Evolutionary conservation across 2,329 filamentous ascomycete species (phyloP).

Genomic region (Thermomyces lanuginosus): DNA sequence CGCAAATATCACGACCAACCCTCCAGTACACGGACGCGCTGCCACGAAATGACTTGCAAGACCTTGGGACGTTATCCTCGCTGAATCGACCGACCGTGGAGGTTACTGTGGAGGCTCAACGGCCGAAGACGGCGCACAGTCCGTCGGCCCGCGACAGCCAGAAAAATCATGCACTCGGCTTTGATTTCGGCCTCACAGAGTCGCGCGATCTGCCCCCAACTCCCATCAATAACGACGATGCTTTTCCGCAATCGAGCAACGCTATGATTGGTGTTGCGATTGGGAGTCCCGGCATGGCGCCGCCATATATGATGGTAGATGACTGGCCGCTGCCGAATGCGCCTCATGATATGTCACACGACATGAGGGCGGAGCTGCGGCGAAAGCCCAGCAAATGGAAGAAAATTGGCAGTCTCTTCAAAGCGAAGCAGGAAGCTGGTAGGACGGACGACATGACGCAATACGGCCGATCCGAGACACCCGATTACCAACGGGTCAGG

Average conservation of each 20-base stretch:
- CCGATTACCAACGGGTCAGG: no score
- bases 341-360: slow-evolving; percentile 4
- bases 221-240: no score
- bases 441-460: slow-evolving; percentile 10
- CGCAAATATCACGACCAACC: slow-evolving; percentile 18
- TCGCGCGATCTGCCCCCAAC: slow-evolving; percentile 15
- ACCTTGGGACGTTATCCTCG: slow-evolving; percentile 7
- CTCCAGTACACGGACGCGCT: slow-evolving; percentile 17
- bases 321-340: slow-evolving; percentile 2
- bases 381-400: slow-evolving; percentile 31
- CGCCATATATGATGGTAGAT: no score
- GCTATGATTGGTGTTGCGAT: slow-evolving; percentile 54
- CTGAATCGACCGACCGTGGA: slow-evolving; percentile 6
- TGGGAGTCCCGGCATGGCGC: slow-evolving; percentile 43
- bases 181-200: slow-evolving; percentile 17
- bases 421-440: slow-evolving; percentile 20
- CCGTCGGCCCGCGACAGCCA: slow-evolving; percentile 1
- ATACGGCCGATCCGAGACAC: no score
- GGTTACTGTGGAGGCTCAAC: slow-evolving; percentile 4
- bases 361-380: slow-evolving; percentile 9
- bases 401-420: slow-evolving; percentile 31
- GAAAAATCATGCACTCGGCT: slow-evolving; percentile 9
- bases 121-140: not conserved
- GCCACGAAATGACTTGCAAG: slow-evolving; percentile 16
- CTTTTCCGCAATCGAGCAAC: no score